Base-by-base conservation (phyloP, 2,329 filamentous ascomycete genomes). In the Aspergillus flavus region DNA sequence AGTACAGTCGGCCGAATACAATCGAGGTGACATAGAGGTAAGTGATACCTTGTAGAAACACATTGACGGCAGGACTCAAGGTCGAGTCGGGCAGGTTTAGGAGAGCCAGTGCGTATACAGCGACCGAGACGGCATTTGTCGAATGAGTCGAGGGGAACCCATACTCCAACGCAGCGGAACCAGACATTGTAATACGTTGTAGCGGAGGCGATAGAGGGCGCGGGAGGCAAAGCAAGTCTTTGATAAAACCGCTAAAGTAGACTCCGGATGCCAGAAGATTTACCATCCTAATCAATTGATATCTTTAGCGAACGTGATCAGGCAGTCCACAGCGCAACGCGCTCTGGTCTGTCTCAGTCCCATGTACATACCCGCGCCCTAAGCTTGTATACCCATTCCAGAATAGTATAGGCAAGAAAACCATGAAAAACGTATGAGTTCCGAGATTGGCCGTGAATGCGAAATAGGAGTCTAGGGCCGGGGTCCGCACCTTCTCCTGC, bases 341-440 rank as follows among this genome's bases (percentile, higher is more conserved):
- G 12, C 30, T 19, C 34, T 23, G 39, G 14, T 34, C 53, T 16
- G 30, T 58, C 30, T 23, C 36, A 26, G 7, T 11, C 21, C 46
- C 46, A 53, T 65, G 61, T 61, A 84, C 89, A 71, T 88, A 96
- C 92, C 90, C 94, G 82, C 95, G 91, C 61, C 93, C 95, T 69
- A 96, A 86, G 66, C 86, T 89, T 50, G 91, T 89, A 79, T 94
- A 91, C 59, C 94, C 94, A 73, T 93, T 97, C 95, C 95, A 99
- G 82, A 98, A 98, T 70, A 97, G 86, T 68, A 98, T 92, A 6
- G 95, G 95, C 73, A 99, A 82, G 63, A 93, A 91, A 69, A 97
- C 86, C 94, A 98, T 98, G 84, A 97, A 99, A 82, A 97, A 98
- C 0, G 95, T 99, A 80, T 99, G 95, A 0, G 95, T 99, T 68